Evolutionary conservation across 768 basidiomycete species (phyloP).

Genomic region (Termitomyces sp.): DNA sequence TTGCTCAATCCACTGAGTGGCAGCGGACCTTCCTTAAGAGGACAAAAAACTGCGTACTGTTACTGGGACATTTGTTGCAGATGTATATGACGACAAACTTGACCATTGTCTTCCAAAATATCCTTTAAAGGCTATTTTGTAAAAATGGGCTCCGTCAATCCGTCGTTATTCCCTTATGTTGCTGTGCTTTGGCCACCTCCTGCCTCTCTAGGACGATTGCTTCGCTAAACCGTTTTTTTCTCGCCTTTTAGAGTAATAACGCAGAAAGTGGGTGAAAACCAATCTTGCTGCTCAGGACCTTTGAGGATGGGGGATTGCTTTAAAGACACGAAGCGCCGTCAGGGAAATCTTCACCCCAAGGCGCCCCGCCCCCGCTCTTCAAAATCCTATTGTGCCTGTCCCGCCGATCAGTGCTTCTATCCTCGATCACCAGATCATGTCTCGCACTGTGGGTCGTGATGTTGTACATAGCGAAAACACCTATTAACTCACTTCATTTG

Average conservation of each 20-base stretch:
- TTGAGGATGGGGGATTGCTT: not conserved
- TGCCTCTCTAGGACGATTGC: conserved; percentile 16
- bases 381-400: not conserved
- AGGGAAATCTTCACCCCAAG: no score
- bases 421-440: conserved; percentile 9
- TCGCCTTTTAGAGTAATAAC: conserved; percentile 16
- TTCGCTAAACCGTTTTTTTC: conserved; percentile 10
- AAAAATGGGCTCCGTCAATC: conserved; percentile 12
- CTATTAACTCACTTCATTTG: not conserved
- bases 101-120: conserved; percentile 5
- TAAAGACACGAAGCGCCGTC: not conserved
- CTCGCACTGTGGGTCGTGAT: conserved; percentile 8
- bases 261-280: conserved; percentile 14
- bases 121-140: conserved; percentile 14
- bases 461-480: not conserved
- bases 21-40: not conserved
- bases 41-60: not conserved
- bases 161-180: conserved; percentile 15
- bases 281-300: conserved; percentile 3
- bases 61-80: not conserved
- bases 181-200: conserved; percentile 14
- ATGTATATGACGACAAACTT: not conserved
- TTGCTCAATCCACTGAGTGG: not conserved
- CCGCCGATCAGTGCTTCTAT: not conserved
- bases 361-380: no score